These are phyloP conservation scores for Neofusicoccum laricinum DNA, from an alignment of 2,329 filamentous ascomycete genomes.

Conservation along the genomic window DNA sequence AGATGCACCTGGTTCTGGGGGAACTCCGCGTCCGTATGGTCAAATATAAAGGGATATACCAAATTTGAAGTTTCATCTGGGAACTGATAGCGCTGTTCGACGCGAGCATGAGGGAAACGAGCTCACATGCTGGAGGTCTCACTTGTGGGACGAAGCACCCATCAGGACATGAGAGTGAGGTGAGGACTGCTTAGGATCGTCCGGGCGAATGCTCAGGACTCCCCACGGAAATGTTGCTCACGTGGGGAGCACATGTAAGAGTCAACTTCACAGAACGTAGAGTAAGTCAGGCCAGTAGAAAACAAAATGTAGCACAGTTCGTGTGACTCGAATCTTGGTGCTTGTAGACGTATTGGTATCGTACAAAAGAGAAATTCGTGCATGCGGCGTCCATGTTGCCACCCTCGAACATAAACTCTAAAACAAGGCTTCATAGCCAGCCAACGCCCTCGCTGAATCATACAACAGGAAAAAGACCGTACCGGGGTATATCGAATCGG, in stretches of 20 bases:
- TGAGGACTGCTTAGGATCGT: no score
- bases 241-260: background rate
- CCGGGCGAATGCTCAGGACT: no score
- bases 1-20: background rate
- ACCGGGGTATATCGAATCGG: slow-evolving; percentile 1
- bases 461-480: background rate
- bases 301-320: background rate
- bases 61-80: background rate
- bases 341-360: background rate
- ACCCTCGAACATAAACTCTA: background rate
- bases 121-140: background rate
- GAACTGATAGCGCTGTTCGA: background rate
- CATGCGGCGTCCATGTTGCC: background rate
- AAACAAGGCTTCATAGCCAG: background rate
- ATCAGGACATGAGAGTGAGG: no score
- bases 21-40: background rate
- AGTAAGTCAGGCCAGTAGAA: background rate
- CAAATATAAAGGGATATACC: background rate
- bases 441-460: background rate
- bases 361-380: background rate
- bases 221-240: background rate
- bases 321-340: background rate
- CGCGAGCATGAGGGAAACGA: background rate
- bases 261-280: background rate
- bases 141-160: no score